A percentile compares a stretch with the other conserved stretches of the same genome.
Evolutionary conservation across 83 land plant species (phyloP).

Genomic region (Thuja plicata): DNA sequence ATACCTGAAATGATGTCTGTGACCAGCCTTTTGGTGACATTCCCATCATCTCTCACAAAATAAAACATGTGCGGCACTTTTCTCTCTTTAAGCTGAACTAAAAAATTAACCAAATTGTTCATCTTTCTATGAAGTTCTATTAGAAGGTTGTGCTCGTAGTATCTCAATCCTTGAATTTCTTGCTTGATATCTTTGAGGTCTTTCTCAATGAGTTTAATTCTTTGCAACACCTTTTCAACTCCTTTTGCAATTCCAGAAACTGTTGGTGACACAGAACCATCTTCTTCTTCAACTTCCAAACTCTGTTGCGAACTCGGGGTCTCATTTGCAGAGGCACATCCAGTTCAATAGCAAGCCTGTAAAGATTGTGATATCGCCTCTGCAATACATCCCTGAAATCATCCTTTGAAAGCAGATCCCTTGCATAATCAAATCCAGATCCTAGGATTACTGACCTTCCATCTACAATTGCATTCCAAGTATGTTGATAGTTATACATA

Average conservation of each 20-base stretch:
- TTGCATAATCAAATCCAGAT: conserved; percentile 57
- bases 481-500: conserved; percentile 69
- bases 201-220: conserved; percentile 57
- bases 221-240: conserved; percentile 49
- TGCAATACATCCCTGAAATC: conserved; percentile 80
- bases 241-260: conserved; percentile 67
- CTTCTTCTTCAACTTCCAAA: conserved; percentile 13
- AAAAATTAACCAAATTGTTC: conserved; percentile 57
- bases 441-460: conserved; percentile 21
- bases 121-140: conserved; percentile 61
- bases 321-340: conserved; percentile 41
- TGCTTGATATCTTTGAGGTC: conserved; percentile 59
- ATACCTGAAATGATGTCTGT: conserved; percentile 60
- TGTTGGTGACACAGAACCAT: conserved; percentile 41
- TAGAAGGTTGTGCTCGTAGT: conserved; percentile 59
- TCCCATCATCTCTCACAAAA: conserved; percentile 40
- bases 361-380: conserved; percentile 53
- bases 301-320: not conserved
- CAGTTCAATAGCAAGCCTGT: conserved; percentile 53
- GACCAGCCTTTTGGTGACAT: conserved; percentile 37
- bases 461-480: conserved; percentile 49
- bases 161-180: conserved; percentile 69
- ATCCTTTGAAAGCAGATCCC: conserved; percentile 71
- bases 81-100: conserved; percentile 53
- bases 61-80: conserved; percentile 77